Percentiles rank a stretch among this genome's conserved stretches.
Evolutionary conservation across 257 asterid species (phyloP).

Genomic region (Cruciata laevipes): DNA sequence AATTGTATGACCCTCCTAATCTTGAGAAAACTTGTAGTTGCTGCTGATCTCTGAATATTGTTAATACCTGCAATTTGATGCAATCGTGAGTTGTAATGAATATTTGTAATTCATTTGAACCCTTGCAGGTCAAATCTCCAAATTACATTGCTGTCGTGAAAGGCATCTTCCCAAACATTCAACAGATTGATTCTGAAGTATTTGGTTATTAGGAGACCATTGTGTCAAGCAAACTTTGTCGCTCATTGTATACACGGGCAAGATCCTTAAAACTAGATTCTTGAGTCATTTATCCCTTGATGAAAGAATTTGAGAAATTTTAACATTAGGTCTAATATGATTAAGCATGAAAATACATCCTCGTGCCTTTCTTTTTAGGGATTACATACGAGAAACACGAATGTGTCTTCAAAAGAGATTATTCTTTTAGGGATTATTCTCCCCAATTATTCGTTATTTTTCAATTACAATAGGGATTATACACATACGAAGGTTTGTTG

Average conservation of each 20-base stretch:
- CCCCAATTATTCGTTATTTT: not conserved
- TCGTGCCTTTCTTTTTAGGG: not conserved
- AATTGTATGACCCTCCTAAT: not conserved
- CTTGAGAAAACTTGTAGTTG: not conserved
- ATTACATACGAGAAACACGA: too few species aligned
- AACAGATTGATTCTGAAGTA: constrained; percentile 78
- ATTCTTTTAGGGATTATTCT: too few species aligned
- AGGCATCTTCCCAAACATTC: constrained; percentile 58
- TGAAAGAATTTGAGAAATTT: not conserved
- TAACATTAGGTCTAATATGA: not conserved
- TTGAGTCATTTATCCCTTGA: not conserved
- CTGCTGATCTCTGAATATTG: not conserved
- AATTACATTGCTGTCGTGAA: constrained; percentile 52
- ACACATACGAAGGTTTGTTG: not conserved
- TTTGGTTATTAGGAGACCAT: constrained; percentile 40
- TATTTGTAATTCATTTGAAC: not conserved
- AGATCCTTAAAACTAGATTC: not conserved
- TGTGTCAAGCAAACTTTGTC: constrained; percentile 3
- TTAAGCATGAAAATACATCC: not conserved
- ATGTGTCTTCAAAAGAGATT: not conserved
- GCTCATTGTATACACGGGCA: not conserved
- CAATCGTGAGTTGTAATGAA: not conserved
- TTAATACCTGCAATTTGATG: too few species aligned
- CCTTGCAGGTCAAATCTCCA: constrained; percentile 65
- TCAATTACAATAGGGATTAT: too few species aligned